A percentile compares a stretch with the other conserved stretches of the same genome.
phyloP scores from a whole-genome alignment of 768 basidiomycete species.

The Mycena venus region DNA sequence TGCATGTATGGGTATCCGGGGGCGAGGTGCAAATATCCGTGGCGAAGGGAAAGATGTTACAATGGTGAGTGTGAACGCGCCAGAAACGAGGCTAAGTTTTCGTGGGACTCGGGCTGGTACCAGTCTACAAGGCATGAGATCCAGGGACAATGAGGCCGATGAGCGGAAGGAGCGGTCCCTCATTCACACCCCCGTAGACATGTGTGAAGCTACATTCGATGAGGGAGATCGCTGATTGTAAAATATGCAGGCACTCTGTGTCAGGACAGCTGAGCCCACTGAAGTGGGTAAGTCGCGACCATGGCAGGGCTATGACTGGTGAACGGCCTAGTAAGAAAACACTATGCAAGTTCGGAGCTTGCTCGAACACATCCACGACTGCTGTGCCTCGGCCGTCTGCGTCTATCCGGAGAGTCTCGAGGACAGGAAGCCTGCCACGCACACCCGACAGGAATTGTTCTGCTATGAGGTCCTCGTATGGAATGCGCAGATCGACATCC shows the following conservation, averaged over 20 bases:
- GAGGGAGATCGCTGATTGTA: not conserved
- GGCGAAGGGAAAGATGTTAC: not conserved
- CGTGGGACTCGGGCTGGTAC: too few relatives aligned
- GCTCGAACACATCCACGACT: not conserved
- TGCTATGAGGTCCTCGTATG: not conserved
- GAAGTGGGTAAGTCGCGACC: conserved; percentile 7
- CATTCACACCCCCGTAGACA: not conserved
- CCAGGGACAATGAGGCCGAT: not conserved
- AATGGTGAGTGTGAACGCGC: not conserved
- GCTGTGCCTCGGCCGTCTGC: rapidly evolving
- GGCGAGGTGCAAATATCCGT: not conserved
- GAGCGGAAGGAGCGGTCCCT: not conserved
- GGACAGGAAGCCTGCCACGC: not conserved
- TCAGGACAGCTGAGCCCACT: not conserved
- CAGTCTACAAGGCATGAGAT: not conserved
- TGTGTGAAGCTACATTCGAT: not conserved
- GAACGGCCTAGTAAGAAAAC: not conserved
- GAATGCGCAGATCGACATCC: not conserved
- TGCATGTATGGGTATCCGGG: not conserved
- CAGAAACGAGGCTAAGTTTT: not conserved
- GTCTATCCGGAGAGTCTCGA: not conserved
- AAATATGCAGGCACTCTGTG: not conserved
- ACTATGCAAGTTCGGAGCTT: not conserved
- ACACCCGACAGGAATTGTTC: not conserved
- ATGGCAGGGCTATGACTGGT: not conserved